phyloP scores from a whole-genome alignment of 2,329 filamentous ascomycete genomes.

The Cucurbitaria berberidis region DNA sequence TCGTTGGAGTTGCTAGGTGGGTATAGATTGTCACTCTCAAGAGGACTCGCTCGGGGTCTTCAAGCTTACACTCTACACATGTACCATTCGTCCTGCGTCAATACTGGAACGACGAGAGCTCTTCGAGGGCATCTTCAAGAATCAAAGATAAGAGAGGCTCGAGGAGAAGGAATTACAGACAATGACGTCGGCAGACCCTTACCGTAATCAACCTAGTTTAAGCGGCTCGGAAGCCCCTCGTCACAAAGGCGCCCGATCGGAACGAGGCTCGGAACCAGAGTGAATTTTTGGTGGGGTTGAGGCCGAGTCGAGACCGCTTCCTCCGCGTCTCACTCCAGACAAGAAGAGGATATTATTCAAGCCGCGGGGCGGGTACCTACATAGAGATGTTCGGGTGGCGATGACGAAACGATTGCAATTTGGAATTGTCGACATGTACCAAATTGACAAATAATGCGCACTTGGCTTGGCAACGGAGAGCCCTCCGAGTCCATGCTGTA shows the following conservation, averaged over 20 bases:
- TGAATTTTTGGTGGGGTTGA: neutral
- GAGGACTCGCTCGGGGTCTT: neutral
- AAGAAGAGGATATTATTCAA: neutral
- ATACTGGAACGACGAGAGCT: neutral
- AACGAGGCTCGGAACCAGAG: neutral
- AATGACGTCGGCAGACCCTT: conserved; percentile 10
- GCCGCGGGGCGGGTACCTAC: neutral
- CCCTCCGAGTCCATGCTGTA: neutral
- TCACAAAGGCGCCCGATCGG: neutral
- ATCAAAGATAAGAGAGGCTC: too few species aligned
- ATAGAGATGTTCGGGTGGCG: neutral
- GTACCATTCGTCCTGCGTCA: neutral
- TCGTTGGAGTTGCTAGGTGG: too few species aligned
- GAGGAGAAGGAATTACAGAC: neutral
- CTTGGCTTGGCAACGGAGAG: neutral
- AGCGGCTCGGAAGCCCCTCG: conserved; percentile 7
- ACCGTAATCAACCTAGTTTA: conserved; percentile 7
- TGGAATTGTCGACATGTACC: neutral
- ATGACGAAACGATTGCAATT: conserved; percentile 1
- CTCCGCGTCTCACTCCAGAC: neutral
- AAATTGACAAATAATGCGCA: conserved; percentile 1
- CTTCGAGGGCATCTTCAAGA: too few species aligned
- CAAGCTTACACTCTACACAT: neutral
- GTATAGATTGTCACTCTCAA: neutral
- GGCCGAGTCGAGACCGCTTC: neutral